Percentiles rank a stretch among this genome's conserved stretches.
phyloP scores from a whole-genome alignment of 768 basidiomycete species.

The Russula sp. region DNA sequence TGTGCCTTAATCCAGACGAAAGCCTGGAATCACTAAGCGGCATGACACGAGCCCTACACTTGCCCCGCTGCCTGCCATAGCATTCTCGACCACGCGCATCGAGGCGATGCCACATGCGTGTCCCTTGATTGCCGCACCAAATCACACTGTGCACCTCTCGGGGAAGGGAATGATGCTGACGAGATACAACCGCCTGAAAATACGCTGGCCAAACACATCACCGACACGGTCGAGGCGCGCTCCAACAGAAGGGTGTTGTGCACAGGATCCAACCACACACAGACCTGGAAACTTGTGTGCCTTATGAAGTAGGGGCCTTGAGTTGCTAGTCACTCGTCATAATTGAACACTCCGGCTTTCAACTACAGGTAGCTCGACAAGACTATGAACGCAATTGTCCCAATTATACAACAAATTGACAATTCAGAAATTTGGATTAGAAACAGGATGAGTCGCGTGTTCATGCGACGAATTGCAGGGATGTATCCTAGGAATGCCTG shows the following conservation, averaged over 20 bases:
- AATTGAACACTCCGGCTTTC: not conserved
- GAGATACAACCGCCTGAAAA: not conserved
- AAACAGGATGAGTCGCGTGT: not conserved
- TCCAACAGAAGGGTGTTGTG: not conserved
- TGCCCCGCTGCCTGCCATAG: too few relatives aligned
- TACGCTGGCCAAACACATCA: too few relatives aligned
- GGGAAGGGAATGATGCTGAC: not conserved
- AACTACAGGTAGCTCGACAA: not conserved
- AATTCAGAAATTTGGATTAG: not conserved
- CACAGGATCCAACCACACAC: not conserved
- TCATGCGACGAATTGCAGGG: conserved; percentile 31
- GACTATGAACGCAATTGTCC: not conserved
- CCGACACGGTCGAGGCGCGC: too few relatives aligned
- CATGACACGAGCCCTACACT: too few relatives aligned
- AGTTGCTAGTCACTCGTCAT: not conserved
- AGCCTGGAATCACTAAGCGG: too few relatives aligned
- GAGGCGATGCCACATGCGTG: too few relatives aligned
- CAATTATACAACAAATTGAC: not conserved
- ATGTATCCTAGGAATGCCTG: conserved; percentile 28
- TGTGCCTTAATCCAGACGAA: too few relatives aligned
- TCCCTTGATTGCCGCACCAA: too few relatives aligned
- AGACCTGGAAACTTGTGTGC: too few relatives aligned
- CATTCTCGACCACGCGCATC: too few relatives aligned
- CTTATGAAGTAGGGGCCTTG: not conserved
- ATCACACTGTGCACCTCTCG: too few relatives aligned